phyloP scores from a whole-genome alignment of 768 basidiomycete species.

The Tulasnella calospora region DNA sequence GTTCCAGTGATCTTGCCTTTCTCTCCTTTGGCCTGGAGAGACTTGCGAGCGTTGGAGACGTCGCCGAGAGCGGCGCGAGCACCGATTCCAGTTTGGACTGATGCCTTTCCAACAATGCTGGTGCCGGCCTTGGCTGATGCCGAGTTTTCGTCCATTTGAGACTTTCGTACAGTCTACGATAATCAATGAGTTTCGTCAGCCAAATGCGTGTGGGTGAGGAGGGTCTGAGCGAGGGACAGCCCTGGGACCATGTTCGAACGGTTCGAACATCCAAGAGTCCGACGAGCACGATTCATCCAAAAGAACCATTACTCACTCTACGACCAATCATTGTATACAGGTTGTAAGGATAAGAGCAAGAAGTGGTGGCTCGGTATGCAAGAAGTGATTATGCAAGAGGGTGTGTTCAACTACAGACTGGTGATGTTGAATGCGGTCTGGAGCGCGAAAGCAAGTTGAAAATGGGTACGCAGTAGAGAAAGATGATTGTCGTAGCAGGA shows the following conservation, averaged over 20 bases:
- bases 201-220: neutral
- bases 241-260: conserved; percentile 5
- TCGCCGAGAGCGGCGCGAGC: conserved; percentile 22
- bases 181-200: neutral
- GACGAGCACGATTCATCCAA: neutral
- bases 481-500: neutral
- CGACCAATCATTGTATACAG: conserved; percentile 13
- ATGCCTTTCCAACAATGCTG: neutral
- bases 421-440: conserved; percentile 13
- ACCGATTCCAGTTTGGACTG: neutral
- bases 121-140: neutral
- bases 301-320: conserved; percentile 1
- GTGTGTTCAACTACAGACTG: conserved; percentile 7
- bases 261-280: neutral
- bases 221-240: neutral
- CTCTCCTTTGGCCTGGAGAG: conserved; percentile 5
- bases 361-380: neutral
- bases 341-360: neutral
- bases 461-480: conserved; percentile 1
- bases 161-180: neutral
- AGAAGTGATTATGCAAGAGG: conserved; percentile 6
- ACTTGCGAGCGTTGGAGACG: conserved; percentile 20
- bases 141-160: neutral
- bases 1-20: conserved; percentile 16
- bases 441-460: conserved; percentile 3